A percentile compares a stretch with the other conserved stretches of the same genome.
phyloP scores from a whole-genome alignment of 1,284 basidiomycete species.

The Trichosporon inkin region DNA sequence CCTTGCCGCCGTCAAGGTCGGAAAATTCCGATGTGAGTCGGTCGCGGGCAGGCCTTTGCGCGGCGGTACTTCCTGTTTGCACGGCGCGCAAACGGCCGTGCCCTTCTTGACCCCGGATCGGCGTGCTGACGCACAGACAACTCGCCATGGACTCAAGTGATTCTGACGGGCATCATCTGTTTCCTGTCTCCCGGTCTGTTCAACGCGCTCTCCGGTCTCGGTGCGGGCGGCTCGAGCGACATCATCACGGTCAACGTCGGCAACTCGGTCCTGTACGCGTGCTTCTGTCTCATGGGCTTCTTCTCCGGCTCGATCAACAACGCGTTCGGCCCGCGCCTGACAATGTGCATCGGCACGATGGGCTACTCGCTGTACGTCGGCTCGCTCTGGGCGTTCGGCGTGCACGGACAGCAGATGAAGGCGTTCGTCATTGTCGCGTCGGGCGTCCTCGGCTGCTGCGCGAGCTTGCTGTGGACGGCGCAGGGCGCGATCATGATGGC shows the following conservation, averaged over 20 bases:
- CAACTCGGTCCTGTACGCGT: conserved; percentile 54
- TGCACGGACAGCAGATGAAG: conserved; percentile 7
- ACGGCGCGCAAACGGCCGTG: too few species aligned
- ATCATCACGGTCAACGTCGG: conserved; percentile 48
- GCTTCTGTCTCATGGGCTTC: conserved; percentile 49
- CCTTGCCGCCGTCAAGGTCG: neutral
- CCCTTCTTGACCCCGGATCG: too few species aligned
- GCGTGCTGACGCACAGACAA: conserved; percentile 30
- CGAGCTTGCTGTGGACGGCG: conserved; percentile 40
- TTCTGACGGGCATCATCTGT: conserved; percentile 53
- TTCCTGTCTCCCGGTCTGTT: conserved; percentile 56
- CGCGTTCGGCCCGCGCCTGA: conserved; percentile 51
- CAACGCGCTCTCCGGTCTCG: conserved; percentile 55
- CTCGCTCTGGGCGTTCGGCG: conserved; percentile 26
- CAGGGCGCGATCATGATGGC: conserved; percentile 54
- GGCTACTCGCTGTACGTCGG: conserved; percentile 45
- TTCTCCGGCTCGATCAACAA: conserved; percentile 31
- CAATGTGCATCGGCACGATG: conserved; percentile 50
- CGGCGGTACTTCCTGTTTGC: too few species aligned
- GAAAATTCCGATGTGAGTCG: conserved; percentile 5
- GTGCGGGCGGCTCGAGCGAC: conserved; percentile 54
- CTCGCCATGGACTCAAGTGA: conserved; percentile 52
- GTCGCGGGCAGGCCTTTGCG: neutral
- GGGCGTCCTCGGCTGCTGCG: conserved; percentile 48
- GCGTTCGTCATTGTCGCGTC: conserved; percentile 51